Base-by-base conservation (phyloP, 805 yeast genomes). In the Wickerhamiella vanderwaltii region DNA sequence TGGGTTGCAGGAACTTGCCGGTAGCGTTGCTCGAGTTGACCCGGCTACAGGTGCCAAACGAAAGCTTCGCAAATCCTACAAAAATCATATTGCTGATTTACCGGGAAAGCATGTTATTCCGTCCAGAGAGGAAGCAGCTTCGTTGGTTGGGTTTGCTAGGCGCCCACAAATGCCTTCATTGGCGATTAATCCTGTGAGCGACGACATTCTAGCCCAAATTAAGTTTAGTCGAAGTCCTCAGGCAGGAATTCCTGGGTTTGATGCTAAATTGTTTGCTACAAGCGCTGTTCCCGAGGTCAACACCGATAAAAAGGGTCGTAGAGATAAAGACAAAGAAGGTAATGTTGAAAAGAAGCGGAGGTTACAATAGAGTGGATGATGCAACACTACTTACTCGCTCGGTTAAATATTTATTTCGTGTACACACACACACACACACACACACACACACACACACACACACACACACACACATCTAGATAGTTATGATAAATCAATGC, bases 41-140 rank as follows among this genome's bases (percentile, higher is more conserved):
- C 78, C 85, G 2, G 93, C 80, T 53, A 95, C 95, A 0, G 72
- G 91, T 0, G 86, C 83, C 51, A 95, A 95, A 42, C 86, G 86
- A 29, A 91, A 91, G 62, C 70, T 91, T 43, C 71, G 98, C 52
- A 91, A 91, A 61, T 85, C 96, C 0, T 91, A 91, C 63, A 91
- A 91, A 59, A 86, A 87, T 49, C 97, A 88, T 57, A 80, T 91
- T 11, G 68, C 72, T 29, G 96, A 87, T 51, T 64, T 91, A 22
- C 82, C 95, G 0, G 96, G 73, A 50, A 49, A 66, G 59, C 59
- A 67, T 55, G 48, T 63, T 46, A 53, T 65, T 45, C 65, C 69
- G 43, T 42, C 54, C 3, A 51, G 56, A 3, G 55, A 51, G 28
- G 56, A 53, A 43, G 43, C 54, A 9, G 46, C 41, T 9, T 47